These are phyloP conservation scores for Ilex paraguariensis DNA, from an alignment of 305 asterid species.

Conservation along the genomic window DNA sequence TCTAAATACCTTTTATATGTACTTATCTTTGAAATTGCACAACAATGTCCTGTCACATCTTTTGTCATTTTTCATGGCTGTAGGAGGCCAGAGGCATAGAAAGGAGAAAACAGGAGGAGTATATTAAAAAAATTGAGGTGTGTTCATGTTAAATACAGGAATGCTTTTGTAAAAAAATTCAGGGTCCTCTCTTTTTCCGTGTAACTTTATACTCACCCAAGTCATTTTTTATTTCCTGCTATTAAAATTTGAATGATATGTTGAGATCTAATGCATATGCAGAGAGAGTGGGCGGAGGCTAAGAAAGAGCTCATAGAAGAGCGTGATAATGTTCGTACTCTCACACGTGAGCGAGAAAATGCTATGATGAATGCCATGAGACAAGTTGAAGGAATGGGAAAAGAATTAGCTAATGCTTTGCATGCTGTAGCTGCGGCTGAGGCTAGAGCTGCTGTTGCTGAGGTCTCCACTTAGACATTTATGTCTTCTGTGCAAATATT, in stretches of 20 bases:
- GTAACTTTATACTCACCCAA: background rate
- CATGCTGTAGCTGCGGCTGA: slow-evolving; percentile 72
- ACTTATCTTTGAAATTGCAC: background rate
- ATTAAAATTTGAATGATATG: background rate
- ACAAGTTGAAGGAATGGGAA: slow-evolving; percentile 64
- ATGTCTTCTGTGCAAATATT: background rate
- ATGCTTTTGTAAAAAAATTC: too few relatives aligned
- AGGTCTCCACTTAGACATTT: slow-evolving; percentile 33
- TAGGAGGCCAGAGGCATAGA: slow-evolving; percentile 76
- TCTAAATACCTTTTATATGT: background rate
- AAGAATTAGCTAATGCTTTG: slow-evolving; percentile 58
- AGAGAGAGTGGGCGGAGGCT: slow-evolving; percentile 97
- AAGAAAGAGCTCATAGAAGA: slow-evolving; percentile 83
- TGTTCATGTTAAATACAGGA: background rate
- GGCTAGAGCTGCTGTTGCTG: slow-evolving; percentile 84
- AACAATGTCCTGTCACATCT: background rate
- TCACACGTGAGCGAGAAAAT: slow-evolving; percentile 61
- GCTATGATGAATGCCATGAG: slow-evolving; percentile 47
- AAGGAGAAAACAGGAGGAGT: slow-evolving; percentile 66
- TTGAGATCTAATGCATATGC: slow-evolving; percentile 11
- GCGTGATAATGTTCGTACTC: slow-evolving; percentile 64
- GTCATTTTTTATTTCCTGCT: slow-evolving; percentile 11
- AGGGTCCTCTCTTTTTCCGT: background rate
- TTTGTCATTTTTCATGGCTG: slow-evolving; percentile 5
- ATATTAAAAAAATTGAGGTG: slow-evolving; percentile 65